Evolutionary conservation across 2,329 filamentous ascomycete genomes (phyloP).

Genomic region (Alternaria alternata): DNA sequence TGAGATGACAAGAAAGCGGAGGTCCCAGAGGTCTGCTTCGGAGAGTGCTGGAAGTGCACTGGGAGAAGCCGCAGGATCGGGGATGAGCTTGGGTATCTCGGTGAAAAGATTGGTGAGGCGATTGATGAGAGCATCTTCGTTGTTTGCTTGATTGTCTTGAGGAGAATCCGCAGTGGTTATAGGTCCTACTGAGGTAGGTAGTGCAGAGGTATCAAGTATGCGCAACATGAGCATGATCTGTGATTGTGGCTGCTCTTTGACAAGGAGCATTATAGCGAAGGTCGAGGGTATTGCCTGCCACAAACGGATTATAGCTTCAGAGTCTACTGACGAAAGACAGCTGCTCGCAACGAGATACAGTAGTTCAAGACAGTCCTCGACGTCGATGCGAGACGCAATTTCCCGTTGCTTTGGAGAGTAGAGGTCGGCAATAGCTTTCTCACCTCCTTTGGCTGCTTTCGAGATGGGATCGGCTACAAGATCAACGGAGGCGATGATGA

Average conservation of each 20-base stretch:
- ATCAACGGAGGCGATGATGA: conserved; percentile 58
- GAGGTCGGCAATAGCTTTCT: conserved; percentile 34
- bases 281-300: conserved; percentile 74
- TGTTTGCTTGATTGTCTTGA: conserved; percentile 43
- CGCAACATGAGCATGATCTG: conserved; percentile 72
- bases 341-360: conserved; percentile 70
- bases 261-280: conserved; percentile 72
- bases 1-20: conserved; percentile 56
- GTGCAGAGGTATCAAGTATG: conserved; percentile 71
- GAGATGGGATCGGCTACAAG: conserved; percentile 62
- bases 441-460: conserved; percentile 44
- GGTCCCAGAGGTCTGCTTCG: conserved; percentile 53
- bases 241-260: conserved; percentile 68
- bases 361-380: conserved; percentile 69
- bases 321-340: conserved; percentile 56
- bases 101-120: conserved; percentile 69
- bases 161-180: conserved; percentile 61
- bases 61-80: conserved; percentile 27
- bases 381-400: conserved; percentile 68
- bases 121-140: conserved; percentile 64
- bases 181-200: conserved; percentile 71
- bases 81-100: conserved; percentile 58
- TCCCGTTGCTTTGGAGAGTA: conserved; percentile 51
- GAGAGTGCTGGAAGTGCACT: conserved; percentile 16
- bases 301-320: conserved; percentile 60